These are phyloP conservation scores for Aspergillus niger DNA, from an alignment of 2,329 filamentous ascomycete species.

Conservation along the genomic window DNA sequence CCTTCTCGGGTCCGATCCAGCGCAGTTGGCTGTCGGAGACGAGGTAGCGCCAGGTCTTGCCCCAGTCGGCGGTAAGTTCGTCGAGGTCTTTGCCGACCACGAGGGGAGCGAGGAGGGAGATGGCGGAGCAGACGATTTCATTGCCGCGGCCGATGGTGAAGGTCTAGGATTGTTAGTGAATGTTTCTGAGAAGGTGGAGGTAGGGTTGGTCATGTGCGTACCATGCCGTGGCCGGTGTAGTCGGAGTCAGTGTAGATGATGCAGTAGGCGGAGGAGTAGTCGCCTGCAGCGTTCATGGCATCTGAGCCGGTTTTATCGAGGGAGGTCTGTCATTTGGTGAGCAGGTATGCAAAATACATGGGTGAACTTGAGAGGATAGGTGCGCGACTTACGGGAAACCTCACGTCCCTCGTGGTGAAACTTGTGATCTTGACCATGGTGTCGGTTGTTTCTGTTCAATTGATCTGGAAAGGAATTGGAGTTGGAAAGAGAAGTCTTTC, in stretches of 20 bases:
- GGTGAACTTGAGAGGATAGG: background rate
- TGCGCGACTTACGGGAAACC: conserved; percentile 60
- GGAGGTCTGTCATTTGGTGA: conserved; percentile 62
- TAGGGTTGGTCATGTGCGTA: conserved; percentile 21
- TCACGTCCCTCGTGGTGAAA: conserved; percentile 71
- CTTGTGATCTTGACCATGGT: conserved; percentile 68
- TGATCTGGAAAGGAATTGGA: background rate
- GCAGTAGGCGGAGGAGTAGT: conserved; percentile 94
- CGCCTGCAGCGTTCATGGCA: conserved; percentile 92
- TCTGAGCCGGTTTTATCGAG: conserved; percentile 95
- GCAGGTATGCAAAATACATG: conserved; percentile 4
- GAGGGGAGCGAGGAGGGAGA: conserved; percentile 74
- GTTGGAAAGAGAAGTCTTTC: background rate
- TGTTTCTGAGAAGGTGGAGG: background rate
- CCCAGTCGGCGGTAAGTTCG: conserved; percentile 78
- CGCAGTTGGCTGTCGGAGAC: conserved; percentile 86
- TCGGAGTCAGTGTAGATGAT: conserved; percentile 77
- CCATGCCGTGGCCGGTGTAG: conserved; percentile 46
- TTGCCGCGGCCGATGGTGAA: conserved; percentile 69
- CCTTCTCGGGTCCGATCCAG: conserved; percentile 94
- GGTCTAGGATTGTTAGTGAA: conserved; percentile 34
- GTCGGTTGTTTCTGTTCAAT: conserved; percentile 9
- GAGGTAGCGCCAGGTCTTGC: conserved; percentile 86
- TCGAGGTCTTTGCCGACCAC: conserved; percentile 74
- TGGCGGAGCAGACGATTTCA: conserved; percentile 86